phyloP scores from a whole-genome alignment of 177 flowering plant genomes.

The Vitis hybrid region DNA sequence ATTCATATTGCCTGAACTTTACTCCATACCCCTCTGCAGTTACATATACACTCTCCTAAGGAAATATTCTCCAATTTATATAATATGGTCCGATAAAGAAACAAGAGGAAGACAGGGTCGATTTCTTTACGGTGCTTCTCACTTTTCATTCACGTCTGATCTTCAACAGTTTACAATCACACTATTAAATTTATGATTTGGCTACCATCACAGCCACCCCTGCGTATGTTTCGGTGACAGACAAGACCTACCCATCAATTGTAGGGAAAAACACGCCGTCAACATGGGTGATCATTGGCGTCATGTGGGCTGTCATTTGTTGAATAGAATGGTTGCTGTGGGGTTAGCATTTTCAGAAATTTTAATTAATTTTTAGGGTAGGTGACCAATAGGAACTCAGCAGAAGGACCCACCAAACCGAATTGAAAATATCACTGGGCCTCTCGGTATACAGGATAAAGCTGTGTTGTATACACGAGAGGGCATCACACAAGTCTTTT shows the following conservation, averaged over 20 bases:
- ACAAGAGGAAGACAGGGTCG: not conserved
- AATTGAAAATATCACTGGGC: not conserved
- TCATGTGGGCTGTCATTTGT: too few relatives aligned
- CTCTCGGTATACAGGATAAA: too few relatives aligned
- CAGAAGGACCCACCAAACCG: not conserved
- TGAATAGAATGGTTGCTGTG: too few relatives aligned
- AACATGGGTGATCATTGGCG: too few relatives aligned
- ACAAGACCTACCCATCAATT: not conserved
- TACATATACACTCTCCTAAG: not conserved
- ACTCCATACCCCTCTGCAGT: slow-evolving; percentile 24
- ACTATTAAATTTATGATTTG: not conserved
- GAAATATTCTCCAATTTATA: not conserved
- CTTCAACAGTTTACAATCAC: not conserved
- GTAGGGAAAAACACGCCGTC: too few relatives aligned
- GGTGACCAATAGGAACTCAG: slow-evolving; percentile 8
- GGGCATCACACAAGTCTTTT: too few relatives aligned
- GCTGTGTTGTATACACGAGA: too few relatives aligned
- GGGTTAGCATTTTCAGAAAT: too few relatives aligned
- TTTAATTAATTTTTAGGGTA: not conserved
- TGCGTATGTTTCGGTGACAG: not conserved
- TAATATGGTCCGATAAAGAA: not conserved
- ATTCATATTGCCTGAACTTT: slow-evolving; percentile 20
- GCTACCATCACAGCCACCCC: not conserved
- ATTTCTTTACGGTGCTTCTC: not conserved
- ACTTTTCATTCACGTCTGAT: slow-evolving; percentile 1